Base-by-base conservation (phyloP, 1,284 basidiomycete genomes). In the Pascua guehoae region DNA sequence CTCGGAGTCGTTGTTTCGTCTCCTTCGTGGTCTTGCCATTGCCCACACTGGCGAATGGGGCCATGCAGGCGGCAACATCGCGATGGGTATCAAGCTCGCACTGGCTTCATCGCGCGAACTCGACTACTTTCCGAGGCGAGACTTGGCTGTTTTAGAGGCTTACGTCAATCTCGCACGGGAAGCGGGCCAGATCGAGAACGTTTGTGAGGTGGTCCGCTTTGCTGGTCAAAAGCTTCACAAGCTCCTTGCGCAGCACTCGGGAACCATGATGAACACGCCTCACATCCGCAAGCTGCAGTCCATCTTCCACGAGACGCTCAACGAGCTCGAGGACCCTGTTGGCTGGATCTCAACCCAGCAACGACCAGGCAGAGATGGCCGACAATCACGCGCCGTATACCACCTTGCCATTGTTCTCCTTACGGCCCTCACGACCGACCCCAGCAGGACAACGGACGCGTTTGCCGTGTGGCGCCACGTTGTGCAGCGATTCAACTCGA, bases 401-500 rank as follows among this genome's bases (percentile, higher is more conserved):
- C 52, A 51, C 39, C 18, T 53, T 5, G 47, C 49, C 4, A 44
- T 52, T 12, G 41, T 18, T 2, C 16, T 61, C 4, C 50, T 61
- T 9, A 18, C 55, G 0, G 24, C 55, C 0, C 37, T 56, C 10
- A 49, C 54, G 7, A 9, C 37, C 15, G 43, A 53, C 43, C 14
- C 38, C 1, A 12, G 18, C 2, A 54, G 54, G 3, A 43, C 38
- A 0, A 32, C 18, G 5, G 57, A 62, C 24, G 57, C 51, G 5
- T 60, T 60, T 24, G 5, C 36, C 4, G 15, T 53, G 1, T 57
- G 56, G 61, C 24, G 51, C 9, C 44, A 44, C 36, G n/a, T 57
- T n/a, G 15, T 49, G 1, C 51, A 58, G 32, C 52, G 24, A 32
- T 56, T 56, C 49, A 53, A 56, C 51, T 54, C 53, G 36, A 51